Conservation (phyloP, 768 basidiomycete genomes). For the Mycena belliarum region DNA sequence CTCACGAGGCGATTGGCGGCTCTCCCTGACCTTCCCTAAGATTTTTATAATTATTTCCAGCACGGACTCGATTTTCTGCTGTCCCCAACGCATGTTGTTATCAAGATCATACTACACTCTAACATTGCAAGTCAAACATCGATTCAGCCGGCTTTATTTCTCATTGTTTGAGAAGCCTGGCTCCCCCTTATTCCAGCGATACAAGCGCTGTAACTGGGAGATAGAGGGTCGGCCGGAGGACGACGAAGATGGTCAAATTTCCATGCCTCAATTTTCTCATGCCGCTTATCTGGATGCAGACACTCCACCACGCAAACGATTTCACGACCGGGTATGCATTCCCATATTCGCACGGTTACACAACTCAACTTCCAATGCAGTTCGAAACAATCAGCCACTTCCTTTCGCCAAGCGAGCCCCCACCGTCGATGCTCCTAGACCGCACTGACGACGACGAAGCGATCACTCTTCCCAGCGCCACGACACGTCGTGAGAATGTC, state of each 20-base stretch:
- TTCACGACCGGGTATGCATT: constrained; percentile 61
- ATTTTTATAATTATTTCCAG: constrained; percentile 94
- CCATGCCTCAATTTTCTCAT: background rate
- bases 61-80: constrained; percentile 88
- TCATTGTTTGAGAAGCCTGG: constrained; percentile 65
- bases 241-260: constrained; percentile 70
- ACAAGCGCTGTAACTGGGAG: constrained; percentile 91
- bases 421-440: constrained; percentile 80
- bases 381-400: constrained; percentile 81
- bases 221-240: constrained; percentile 79
- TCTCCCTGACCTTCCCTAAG: constrained; percentile 36
- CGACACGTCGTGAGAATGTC: constrained; percentile 57
- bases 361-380: constrained; percentile 32
- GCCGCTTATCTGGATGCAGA: constrained; percentile 40
- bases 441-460: constrained; percentile 76
- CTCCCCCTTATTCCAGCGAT: constrained; percentile 84
- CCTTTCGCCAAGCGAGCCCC: constrained; percentile 69
- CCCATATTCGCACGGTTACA: background rate
- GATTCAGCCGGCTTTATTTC: background rate
- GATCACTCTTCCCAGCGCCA: constrained; percentile 65
- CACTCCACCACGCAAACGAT: constrained; percentile 71
- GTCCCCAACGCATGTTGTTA: constrained; percentile 68
- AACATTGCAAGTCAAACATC: constrained; percentile 66
- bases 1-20: background rate
- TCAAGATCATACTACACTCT: constrained; percentile 85